phyloP scores from a whole-genome alignment of 495 filamentous ascomycete species.

The Podospora comata region DNA sequence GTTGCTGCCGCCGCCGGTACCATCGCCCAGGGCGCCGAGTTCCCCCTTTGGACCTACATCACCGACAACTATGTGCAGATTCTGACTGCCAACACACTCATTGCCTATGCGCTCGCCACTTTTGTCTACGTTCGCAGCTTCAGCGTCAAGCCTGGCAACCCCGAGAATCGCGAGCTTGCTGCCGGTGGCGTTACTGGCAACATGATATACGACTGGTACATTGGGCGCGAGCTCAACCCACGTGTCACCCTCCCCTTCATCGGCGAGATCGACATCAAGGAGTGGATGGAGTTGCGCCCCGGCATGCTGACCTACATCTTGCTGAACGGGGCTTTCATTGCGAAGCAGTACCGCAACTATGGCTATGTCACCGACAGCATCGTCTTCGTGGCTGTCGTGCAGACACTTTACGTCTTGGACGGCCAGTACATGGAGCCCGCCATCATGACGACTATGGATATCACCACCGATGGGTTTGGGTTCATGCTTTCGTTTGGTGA shows the following conservation, averaged over 20 bases:
- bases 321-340: slow-evolving; percentile 78
- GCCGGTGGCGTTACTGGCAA: slow-evolving; percentile 81
- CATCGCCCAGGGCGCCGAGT: slow-evolving; percentile 70
- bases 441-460: slow-evolving; percentile 93
- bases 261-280: slow-evolving; percentile 85
- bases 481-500: slow-evolving; percentile 97
- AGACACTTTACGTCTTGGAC: slow-evolving; percentile 83
- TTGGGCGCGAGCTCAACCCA: slow-evolving; percentile 94
- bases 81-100: slow-evolving; percentile 75
- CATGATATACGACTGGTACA: slow-evolving; percentile 92
- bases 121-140: slow-evolving; percentile 83
- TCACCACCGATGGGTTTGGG: slow-evolving; percentile 92
- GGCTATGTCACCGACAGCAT: slow-evolving; percentile 87
- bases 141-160: slow-evolving; percentile 66
- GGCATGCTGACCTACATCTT: slow-evolving; percentile 89
- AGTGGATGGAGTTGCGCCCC: slow-evolving; percentile 84
- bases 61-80: slow-evolving; percentile 86
- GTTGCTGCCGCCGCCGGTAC: slow-evolving; percentile 68
- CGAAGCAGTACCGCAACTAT: slow-evolving; percentile 80
- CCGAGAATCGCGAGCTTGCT: slow-evolving; percentile 71
- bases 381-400: slow-evolving; percentile 72
- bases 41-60: slow-evolving; percentile 87
- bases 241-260: slow-evolving; percentile 74
- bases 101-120: slow-evolving; percentile 62
- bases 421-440: slow-evolving; percentile 85